These are phyloP conservation scores for Candida sanyaensis DNA, from an alignment of 1,139 yeast species.

Conservation along the genomic window DNA sequence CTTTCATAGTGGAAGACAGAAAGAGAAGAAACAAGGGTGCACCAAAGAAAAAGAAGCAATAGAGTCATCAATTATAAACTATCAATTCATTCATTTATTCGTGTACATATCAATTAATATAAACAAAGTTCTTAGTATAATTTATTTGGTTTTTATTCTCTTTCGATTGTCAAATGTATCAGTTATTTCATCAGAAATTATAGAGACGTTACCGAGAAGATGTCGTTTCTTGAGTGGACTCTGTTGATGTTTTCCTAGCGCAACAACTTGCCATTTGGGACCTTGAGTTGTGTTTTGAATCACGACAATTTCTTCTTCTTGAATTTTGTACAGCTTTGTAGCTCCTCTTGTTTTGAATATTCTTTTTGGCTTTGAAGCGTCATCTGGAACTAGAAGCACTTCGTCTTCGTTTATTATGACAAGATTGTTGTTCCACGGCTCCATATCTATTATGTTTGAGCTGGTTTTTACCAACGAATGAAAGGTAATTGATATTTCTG, in stretches of 20 bases:
- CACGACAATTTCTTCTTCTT: background rate
- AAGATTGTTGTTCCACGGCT: background rate
- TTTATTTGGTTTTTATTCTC: conserved; percentile 15
- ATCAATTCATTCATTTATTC: conserved; percentile 6
- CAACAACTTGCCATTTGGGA: background rate
- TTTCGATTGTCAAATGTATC: conserved; percentile 30
- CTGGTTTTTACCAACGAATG: background rate
- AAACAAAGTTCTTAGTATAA: background rate
- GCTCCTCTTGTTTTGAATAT: conserved; percentile 1
- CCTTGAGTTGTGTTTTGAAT: conserved; percentile 2
- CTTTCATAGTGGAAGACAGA: conserved; percentile 64
- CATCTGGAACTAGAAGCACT: background rate
- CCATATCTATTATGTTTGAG: background rate
- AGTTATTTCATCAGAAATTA: conserved; percentile 26
- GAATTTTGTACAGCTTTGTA: background rate
- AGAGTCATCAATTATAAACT: background rate
- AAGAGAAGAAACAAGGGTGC: conserved; percentile 93
- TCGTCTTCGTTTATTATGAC: background rate
- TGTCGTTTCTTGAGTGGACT: conserved; percentile 3
- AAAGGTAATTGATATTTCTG: background rate
- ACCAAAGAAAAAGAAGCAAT: conserved; percentile 65
- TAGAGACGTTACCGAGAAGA: conserved; percentile 8
- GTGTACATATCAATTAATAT: conserved; percentile 1
- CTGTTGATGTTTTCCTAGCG: background rate
- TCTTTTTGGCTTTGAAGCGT: conserved; percentile 1